phyloP scores from a whole-genome alignment of 139 green algal genomes.

The Spirogloea muscicola region DNA sequence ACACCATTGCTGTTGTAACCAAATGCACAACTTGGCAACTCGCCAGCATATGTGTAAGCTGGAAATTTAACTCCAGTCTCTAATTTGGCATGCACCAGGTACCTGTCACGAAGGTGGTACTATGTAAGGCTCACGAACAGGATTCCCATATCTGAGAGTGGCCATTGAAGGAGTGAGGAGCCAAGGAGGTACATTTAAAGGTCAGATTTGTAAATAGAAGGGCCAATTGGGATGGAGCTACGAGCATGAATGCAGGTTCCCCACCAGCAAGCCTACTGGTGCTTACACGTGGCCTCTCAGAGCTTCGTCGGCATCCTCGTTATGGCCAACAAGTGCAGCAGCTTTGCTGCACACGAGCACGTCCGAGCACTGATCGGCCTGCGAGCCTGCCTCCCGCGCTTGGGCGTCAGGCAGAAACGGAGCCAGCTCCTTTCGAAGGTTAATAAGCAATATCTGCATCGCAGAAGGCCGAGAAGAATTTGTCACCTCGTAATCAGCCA shows the following conservation, averaged over 20 bases:
- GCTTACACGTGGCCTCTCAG: conserved; percentile 9
- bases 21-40: conserved; percentile 23
- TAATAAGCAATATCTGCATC: conserved; percentile 34
- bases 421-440: conserved; percentile 31
- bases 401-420: conserved; percentile 9
- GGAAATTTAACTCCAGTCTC: conserved; percentile 14
- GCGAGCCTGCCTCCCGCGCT: not conserved
- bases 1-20: conserved; percentile 22
- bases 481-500: too few species aligned
- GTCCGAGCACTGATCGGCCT: conserved; percentile 21
- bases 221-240: too few species aligned
- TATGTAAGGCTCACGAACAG: not conserved
- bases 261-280: too few species aligned
- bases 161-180: not conserved
- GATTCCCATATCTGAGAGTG: not conserved
- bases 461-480: too few species aligned
- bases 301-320: conserved; percentile 19
- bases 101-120: not conserved
- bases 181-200: not conserved
- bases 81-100: conserved; percentile 7
- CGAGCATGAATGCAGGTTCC: too few species aligned
- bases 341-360: not conserved
- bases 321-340: conserved; percentile 12
- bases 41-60: conserved; percentile 31
- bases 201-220: not conserved